Evolutionary conservation across 805 yeast species (phyloP).

Genomic region (Ogataea naganishii): DNA sequence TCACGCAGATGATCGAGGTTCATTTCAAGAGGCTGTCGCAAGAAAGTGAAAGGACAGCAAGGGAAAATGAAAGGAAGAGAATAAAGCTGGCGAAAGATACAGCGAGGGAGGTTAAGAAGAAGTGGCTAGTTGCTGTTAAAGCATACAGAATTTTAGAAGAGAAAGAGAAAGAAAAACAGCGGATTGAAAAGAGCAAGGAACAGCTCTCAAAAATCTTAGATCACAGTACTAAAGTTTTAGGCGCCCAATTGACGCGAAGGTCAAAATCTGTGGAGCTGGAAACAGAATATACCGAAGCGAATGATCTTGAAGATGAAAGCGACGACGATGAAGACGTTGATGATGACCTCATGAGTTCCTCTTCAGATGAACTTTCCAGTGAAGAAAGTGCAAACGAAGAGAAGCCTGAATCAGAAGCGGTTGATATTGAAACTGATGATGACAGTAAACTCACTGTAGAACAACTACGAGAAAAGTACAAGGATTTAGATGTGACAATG

Average conservation of each 20-base stretch:
- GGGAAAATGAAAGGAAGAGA: slow-evolving; percentile 66
- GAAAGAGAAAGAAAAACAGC: slow-evolving; percentile 70
- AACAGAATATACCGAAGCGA: slow-evolving; percentile 21
- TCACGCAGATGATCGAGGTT: slow-evolving; percentile 75
- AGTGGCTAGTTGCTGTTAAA: slow-evolving; percentile 87
- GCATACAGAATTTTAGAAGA: slow-evolving; percentile 67
- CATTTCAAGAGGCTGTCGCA: slow-evolving; percentile 83
- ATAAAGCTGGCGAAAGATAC: slow-evolving; percentile 70
- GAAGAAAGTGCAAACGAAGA: slow-evolving; percentile 6
- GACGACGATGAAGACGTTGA: slow-evolving; percentile 15
- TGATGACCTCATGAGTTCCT: slow-evolving; percentile 11
- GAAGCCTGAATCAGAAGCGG: slow-evolving; percentile 3
- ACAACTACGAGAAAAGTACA: slow-evolving; percentile 48
- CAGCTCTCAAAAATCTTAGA: slow-evolving; percentile 83
- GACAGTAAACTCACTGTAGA: slow-evolving; percentile 48
- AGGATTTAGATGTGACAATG: slow-evolving; percentile 24
- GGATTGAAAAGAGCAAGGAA: slow-evolving; percentile 74
- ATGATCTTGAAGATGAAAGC: slow-evolving; percentile 11
- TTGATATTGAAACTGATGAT: slow-evolving; percentile 16
- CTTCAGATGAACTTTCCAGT: slow-evolving; percentile 4
- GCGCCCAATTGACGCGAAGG: slow-evolving; percentile 60
- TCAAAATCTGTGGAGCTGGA: slow-evolving; percentile 17
- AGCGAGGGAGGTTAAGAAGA: slow-evolving; percentile 74
- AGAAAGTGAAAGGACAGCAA: slow-evolving; percentile 74
- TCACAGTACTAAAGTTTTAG: slow-evolving; percentile 82